Percentiles rank a stretch among this genome's conserved stretches.
phyloP scores from a whole-genome alignment of 1,139 yeast species.

The Suhomyces panamericanus region DNA sequence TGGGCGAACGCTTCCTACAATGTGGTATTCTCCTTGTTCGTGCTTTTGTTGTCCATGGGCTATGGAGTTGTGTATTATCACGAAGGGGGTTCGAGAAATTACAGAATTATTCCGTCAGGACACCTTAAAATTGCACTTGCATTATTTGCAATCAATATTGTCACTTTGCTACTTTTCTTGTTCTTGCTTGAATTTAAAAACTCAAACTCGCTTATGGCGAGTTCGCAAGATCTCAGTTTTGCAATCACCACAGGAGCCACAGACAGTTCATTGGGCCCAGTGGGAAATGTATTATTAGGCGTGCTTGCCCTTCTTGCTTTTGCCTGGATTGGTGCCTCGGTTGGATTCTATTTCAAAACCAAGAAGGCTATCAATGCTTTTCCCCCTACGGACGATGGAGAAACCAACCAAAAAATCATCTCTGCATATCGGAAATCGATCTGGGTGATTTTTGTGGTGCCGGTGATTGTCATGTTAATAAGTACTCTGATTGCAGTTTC shows the following conservation, averaged over 20 bases:
- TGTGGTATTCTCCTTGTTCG: conserved; percentile 12
- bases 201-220: background rate
- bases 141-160: conserved; percentile 13
- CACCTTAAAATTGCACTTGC: conserved; percentile 20
- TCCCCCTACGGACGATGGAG: conserved; percentile 29
- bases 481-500: conserved; percentile 4
- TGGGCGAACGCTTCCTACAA: background rate
- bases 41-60: conserved; percentile 41
- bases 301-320: background rate
- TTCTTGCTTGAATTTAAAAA: background rate
- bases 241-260: conserved; percentile 1
- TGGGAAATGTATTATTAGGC: background rate
- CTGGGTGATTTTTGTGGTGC: conserved; percentile 31
- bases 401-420: conserved; percentile 23
- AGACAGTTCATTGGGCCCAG: background rate
- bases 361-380: conserved; percentile 30
- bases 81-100: conserved; percentile 27
- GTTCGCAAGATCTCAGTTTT: background rate
- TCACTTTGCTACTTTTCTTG: background rate
- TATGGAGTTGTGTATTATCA: conserved; percentile 40
- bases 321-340: conserved; percentile 20
- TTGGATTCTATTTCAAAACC: conserved; percentile 31
- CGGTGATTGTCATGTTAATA: conserved; percentile 21
- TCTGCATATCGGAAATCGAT: conserved; percentile 34
- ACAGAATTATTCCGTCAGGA: conserved; percentile 28